These are phyloP conservation scores for Euphorbia celastroides DNA, from an alignment of 441 rosid genomes.

Conservation along the genomic window DNA sequence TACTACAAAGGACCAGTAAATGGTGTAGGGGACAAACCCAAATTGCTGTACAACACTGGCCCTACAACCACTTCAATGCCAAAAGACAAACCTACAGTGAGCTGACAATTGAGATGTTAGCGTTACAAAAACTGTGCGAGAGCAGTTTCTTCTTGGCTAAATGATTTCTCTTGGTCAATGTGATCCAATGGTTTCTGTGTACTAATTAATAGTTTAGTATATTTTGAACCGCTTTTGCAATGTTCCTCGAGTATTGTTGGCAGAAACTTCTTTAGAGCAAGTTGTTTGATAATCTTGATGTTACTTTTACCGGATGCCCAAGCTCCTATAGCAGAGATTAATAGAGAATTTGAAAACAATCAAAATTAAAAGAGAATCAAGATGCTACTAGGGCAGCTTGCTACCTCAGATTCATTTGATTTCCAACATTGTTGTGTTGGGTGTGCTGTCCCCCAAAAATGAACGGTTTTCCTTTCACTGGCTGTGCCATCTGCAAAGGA, in stretches of 20 bases:
- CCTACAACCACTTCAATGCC: slow-evolving; percentile 19
- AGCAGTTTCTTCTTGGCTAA: too few species aligned
- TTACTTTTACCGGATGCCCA: slow-evolving; percentile 37
- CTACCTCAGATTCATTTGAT: slow-evolving; percentile 39
- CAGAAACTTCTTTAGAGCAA: too few species aligned
- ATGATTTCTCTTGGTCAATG: slow-evolving; percentile 16
- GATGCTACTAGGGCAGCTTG: too few species aligned
- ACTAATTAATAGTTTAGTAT: slow-evolving; percentile 12
- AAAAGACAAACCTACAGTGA: slow-evolving; percentile 19
- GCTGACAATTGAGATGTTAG: slow-evolving; percentile 12
- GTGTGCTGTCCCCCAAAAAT: slow-evolving; percentile 25
- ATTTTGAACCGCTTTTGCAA: slow-evolving; percentile 12
- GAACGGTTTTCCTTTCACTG: slow-evolving; percentile 29
- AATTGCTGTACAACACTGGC: slow-evolving; percentile 38
- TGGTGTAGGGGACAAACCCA: slow-evolving; percentile 9
- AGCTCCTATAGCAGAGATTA: slow-evolving; percentile 31
- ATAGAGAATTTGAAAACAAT: neutral
- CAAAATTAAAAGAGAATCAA: neutral
- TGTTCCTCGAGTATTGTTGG: too few species aligned
- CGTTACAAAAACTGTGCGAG: too few species aligned
- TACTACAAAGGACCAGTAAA: neutral
- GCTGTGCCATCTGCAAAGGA: slow-evolving; percentile 37
- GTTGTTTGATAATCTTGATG: neutral
- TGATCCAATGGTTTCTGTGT: slow-evolving; percentile 18
- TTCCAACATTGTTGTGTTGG: slow-evolving; percentile 29